Percentiles rank a stretch among this genome's conserved stretches.
Conservation (phyloP, 768 basidiomycete species). For the Crepidotus variabilis region DNA sequence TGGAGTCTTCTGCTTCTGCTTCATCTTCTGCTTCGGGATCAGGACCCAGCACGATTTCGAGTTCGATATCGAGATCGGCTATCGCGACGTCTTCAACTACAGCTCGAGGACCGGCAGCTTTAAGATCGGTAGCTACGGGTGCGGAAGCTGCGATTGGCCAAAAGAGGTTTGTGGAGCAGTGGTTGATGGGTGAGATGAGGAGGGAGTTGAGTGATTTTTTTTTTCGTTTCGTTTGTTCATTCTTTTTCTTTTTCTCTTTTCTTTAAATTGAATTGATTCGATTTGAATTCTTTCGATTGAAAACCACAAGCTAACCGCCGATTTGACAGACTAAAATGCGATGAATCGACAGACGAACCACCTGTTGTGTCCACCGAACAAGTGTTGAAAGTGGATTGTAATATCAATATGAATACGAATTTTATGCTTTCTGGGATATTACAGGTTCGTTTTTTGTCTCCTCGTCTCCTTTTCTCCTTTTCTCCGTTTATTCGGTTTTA, state of each 20-base stretch:
- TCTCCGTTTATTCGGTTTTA: no score
- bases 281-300: no score
- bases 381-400: conserved; percentile 89
- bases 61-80: no score
- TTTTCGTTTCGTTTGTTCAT: neutral
- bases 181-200: conserved; percentile 73
- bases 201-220: conserved; percentile 48
- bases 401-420: conserved; percentile 83
- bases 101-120: no score
- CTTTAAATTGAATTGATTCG: neutral
- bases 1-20: conserved; percentile 29
- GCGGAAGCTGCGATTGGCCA: conserved; percentile 24
- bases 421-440: conserved; percentile 84
- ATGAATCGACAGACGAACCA: conserved; percentile 80
- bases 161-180: conserved; percentile 75
- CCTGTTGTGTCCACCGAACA: conserved; percentile 60
- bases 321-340: conserved; percentile 61
- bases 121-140: conserved; percentile 3
- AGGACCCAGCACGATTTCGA: neutral
- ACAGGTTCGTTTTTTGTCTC: conserved; percentile 44
- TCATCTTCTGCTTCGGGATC: no score
- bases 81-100: no score
- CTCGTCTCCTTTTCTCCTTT: neutral
- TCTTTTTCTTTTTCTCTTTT: neutral
- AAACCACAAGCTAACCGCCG: neutral